These are phyloP conservation scores for Sutorius australiensis DNA, from an alignment of 768 basidiomycete species.

Conservation along the genomic window DNA sequence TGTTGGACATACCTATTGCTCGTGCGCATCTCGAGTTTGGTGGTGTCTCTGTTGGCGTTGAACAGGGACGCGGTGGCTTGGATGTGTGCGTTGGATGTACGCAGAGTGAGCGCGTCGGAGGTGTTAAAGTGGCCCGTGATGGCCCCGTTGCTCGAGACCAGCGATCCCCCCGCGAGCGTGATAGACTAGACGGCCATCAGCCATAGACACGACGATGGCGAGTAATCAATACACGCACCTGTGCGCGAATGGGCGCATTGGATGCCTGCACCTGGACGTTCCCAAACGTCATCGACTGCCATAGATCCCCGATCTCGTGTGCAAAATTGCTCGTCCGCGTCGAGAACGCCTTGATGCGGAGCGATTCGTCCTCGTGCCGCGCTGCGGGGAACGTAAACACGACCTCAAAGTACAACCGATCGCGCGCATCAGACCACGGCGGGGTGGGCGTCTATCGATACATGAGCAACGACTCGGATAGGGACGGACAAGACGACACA, in stretches of 20 bases:
- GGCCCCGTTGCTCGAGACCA: conserved; percentile 32
- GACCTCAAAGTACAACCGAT: conserved; percentile 27
- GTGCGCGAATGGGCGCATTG: conserved; percentile 25
- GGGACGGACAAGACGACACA: background rate
- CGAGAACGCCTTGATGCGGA: conserved; percentile 28
- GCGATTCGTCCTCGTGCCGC: background rate
- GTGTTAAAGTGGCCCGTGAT: conserved; percentile 39
- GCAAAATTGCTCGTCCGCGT: conserved; percentile 29
- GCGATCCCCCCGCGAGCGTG: conserved; percentile 14
- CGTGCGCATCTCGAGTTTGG: conserved; percentile 19
- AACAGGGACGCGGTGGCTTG: conserved; percentile 25
- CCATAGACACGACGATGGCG: background rate
- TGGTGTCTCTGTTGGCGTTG: background rate
- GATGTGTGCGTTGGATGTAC: conserved; percentile 36
- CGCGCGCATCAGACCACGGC: background rate
- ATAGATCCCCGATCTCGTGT: conserved; percentile 28
- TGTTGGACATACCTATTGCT: conserved; percentile 19
- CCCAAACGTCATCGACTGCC: conserved; percentile 27
- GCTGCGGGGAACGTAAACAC: conserved; percentile 29
- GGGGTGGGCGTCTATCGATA: conserved; percentile 15
- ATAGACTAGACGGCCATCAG: conserved; percentile 28
- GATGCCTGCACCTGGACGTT: conserved; percentile 19
- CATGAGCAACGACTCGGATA: too few relatives aligned
- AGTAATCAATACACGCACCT: conserved; percentile 20
- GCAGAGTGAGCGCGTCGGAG: conserved; percentile 23